Conservation (phyloP, 2,329 filamentous ascomycete genomes). For the Sclerotinia spermophila region DNA sequence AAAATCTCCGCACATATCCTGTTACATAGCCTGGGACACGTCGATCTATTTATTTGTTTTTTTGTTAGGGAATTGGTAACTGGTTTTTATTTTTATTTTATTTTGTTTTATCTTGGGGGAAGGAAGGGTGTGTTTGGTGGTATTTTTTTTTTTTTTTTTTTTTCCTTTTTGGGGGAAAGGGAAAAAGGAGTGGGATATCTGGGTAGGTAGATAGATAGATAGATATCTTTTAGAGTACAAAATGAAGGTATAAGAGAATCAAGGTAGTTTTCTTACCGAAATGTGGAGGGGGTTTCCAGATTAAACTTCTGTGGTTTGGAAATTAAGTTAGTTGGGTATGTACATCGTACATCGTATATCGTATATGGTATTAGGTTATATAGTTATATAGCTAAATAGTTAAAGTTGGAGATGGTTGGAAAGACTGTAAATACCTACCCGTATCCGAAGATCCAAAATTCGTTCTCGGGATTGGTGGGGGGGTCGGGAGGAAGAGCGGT, state of each 20-base stretch:
- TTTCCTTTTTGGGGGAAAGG: not conserved
- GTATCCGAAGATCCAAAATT: conserved; percentile 97
- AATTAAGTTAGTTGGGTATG: not conserved
- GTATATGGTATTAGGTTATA: conserved; percentile 37
- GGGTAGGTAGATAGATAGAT: conserved; percentile 6
- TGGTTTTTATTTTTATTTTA: too few species aligned
- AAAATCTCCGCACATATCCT: conserved; percentile 92
- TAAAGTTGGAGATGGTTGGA: too few species aligned
- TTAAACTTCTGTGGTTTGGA: conserved; percentile 65
- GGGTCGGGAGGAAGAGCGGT: not conserved
- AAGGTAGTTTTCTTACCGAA: conserved; percentile 62
- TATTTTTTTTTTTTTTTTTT: not conserved
- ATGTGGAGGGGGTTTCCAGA: conserved; percentile 97
- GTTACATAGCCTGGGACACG: conserved; percentile 85
- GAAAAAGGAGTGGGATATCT: not conserved
- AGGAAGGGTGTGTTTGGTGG: not conserved
- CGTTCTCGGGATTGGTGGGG: conserved; percentile 36
- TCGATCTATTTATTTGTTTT: conserved; percentile 55
- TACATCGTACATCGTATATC: not conserved
- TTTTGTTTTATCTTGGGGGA: too few species aligned
- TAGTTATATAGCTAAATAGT: too few species aligned
- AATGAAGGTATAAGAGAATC: not conserved
- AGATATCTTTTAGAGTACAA: not conserved
- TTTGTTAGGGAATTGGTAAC: not conserved
- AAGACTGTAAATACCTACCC: too few species aligned